Base-by-base conservation (phyloP, 2,329 filamentous ascomycete species). In the Didymella pomorum region DNA sequence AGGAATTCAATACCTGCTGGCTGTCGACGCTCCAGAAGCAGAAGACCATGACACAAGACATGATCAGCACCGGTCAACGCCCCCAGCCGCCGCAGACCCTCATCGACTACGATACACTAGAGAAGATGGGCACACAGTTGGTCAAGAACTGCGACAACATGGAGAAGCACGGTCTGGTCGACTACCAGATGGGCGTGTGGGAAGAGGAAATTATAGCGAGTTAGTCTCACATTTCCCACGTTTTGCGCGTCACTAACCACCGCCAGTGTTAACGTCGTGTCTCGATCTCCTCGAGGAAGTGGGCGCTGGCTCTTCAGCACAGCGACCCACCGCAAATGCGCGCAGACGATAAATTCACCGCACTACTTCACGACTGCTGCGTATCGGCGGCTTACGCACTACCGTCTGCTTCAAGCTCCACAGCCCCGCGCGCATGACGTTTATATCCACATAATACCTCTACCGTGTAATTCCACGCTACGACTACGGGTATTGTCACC, bases 101-200 rank as follows among this genome's bases (percentile, higher is more conserved):
- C 12, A 84, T 98, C 68, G 84, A 85, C 29, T 82, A 85, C 64
- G 88, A 90, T 2, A 84, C 82, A 23, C 82, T 98, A 47, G 87
- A 91, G 69, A 88, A 87, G 66, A 89, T 98, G 85, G 92, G 91
- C 12, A 89, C 89, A 53, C 90, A 96, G 69, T 79, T 99, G 28
- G 85, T 96, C 55, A 85, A 88, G 49, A 82, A 97, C 49, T 96
- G 93, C 74, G 93, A 98, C 74, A 86, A 86, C 49, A 86, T 98
- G 62, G 94, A 98, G 77, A 89, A 90, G 66, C 89, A 96, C 73
- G 95, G 95, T n/a, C 81, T 99, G 46, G 92, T 99, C 11, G 95
- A 99, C 79, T 99, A 98, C 75, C 90, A 98, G 71, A 96, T 97
- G 80, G 95, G 95, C 9, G 91, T 98, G 25, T 96, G 92, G 86